Conservation (phyloP, 1,139 yeast genomes). For the Debaryomyces sp. region DNA sequence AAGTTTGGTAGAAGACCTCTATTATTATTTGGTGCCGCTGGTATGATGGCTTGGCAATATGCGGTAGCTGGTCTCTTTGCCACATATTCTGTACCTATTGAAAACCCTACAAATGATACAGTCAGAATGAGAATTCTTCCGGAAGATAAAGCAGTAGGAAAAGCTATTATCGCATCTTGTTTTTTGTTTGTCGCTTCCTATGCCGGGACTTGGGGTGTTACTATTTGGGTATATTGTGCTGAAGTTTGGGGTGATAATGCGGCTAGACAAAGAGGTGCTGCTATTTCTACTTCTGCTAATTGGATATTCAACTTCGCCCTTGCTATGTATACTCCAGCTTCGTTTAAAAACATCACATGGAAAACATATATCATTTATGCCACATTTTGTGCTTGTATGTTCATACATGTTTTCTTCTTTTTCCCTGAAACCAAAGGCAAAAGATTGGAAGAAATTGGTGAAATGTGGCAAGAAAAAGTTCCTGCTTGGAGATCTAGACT, state of each 20-base stretch:
- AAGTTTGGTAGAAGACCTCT: conserved; percentile 56
- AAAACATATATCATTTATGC: conserved; percentile 50
- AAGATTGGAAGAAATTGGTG: conserved; percentile 64
- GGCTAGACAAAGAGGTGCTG: conserved; percentile 55
- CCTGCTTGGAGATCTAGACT: conserved; percentile 61
- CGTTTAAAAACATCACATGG: conserved; percentile 52
- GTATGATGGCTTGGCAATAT: conserved; percentile 45
- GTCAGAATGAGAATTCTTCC: conserved; percentile 24
- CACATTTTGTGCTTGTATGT: conserved; percentile 53
- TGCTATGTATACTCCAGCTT: conserved; percentile 46
- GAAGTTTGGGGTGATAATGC: conserved; percentile 53
- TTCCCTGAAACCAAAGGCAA: conserved; percentile 66
- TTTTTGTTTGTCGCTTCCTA: conserved; percentile 51
- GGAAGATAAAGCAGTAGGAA: conserved; percentile 36
- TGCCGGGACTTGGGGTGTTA: conserved; percentile 56
- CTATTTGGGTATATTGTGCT: conserved; percentile 54
- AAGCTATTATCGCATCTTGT: conserved; percentile 53
- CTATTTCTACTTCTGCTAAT: conserved; percentile 47
- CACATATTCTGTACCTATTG: conserved; percentile 40
- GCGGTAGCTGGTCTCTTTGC: conserved; percentile 53
- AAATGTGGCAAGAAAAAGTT: conserved; percentile 56
- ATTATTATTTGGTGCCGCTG: conserved; percentile 43
- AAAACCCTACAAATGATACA: conserved; percentile 31
- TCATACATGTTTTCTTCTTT: conserved; percentile 64
- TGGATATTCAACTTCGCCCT: conserved; percentile 52